These are phyloP conservation scores for Ceratocystis huliohia DNA, from an alignment of 2,329 filamentous ascomycete species.

Conservation along the genomic window DNA sequence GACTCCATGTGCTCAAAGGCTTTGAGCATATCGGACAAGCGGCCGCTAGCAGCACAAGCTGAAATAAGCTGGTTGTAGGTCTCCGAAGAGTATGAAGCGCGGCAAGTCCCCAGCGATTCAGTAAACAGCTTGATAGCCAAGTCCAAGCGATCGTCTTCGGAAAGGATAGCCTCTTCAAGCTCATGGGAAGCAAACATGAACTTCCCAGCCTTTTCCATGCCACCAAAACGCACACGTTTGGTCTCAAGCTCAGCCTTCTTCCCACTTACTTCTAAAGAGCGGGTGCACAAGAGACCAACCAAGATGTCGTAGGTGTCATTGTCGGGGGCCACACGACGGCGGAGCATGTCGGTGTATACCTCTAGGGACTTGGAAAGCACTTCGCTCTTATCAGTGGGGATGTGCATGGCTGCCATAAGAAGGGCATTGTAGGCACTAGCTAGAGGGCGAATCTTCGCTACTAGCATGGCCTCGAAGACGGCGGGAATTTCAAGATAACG, in stretches of 20 bases:
- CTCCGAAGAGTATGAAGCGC: conserved; percentile 59
- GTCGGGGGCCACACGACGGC: conserved; percentile 68
- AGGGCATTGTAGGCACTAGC: conserved; percentile 86
- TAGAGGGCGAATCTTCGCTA: conserved; percentile 66
- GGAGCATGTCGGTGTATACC: conserved; percentile 93
- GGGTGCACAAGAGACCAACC: conserved; percentile 66
- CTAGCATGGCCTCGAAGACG: conserved; percentile 81
- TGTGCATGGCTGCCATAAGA: conserved; percentile 67
- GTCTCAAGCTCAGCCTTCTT: conserved; percentile 64
- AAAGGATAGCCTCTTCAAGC: conserved; percentile 71
- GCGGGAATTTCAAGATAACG: conserved; percentile 80
- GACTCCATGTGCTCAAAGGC: conserved; percentile 87
- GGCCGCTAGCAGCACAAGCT: conserved; percentile 71
- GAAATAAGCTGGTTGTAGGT: conserved; percentile 77
- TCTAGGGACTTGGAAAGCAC: conserved; percentile 84
- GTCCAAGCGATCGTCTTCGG: conserved; percentile 75
- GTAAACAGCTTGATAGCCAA: conserved; percentile 80
- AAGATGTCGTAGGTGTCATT: conserved; percentile 78
- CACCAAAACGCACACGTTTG: conserved; percentile 72
- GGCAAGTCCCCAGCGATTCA: conserved; percentile 52
- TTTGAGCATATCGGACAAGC: conserved; percentile 76
- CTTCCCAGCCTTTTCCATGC: conserved; percentile 68
- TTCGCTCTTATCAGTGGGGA: conserved; percentile 67
- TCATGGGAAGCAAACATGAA: conserved; percentile 85
- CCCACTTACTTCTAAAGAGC: conserved; percentile 64